Percentiles rank a stretch among this genome's conserved stretches.
Evolutionary conservation across 2,329 filamentous ascomycete species (phyloP).

Genomic region (Gnomoniopsis smithogilvyi): DNA sequence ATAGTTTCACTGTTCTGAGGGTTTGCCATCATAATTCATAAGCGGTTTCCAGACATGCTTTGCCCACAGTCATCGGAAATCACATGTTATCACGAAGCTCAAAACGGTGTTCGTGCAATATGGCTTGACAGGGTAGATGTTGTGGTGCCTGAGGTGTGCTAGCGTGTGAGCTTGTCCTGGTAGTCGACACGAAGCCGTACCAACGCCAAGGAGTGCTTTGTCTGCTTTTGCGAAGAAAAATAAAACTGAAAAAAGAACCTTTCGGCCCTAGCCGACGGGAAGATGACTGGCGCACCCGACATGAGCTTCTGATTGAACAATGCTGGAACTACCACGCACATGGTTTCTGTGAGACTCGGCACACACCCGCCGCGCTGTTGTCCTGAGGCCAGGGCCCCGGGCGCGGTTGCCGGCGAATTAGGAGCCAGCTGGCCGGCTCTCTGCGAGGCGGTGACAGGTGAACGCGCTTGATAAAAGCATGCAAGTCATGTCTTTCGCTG

Average conservation of each 20-base stretch:
- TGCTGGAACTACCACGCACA: not conserved
- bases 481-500: not conserved
- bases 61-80: not conserved
- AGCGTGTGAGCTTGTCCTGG: not conserved
- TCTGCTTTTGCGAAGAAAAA: not conserved
- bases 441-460: not conserved
- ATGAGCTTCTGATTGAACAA: conserved; percentile 2
- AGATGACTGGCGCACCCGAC: conserved; percentile 2
- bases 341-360: conserved; percentile 9
- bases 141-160: conserved; percentile 2
- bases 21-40: not conserved
- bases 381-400: not conserved
- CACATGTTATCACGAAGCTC: conserved; percentile 6
- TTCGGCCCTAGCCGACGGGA: conserved; percentile 11
- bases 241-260: not conserved
- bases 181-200: conserved; percentile 8
- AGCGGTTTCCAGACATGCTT: not conserved
- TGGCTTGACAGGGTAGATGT: conserved; percentile 9
- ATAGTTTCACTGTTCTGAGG: not conserved
- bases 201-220: not conserved
- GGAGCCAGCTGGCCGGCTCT: not conserved
- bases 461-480: not conserved
- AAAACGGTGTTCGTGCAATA: not conserved
- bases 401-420: not conserved
- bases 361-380: not conserved